phyloP scores from a whole-genome alignment of 31 red algal genomes.

The Porphyra umbilicalis region DNA sequence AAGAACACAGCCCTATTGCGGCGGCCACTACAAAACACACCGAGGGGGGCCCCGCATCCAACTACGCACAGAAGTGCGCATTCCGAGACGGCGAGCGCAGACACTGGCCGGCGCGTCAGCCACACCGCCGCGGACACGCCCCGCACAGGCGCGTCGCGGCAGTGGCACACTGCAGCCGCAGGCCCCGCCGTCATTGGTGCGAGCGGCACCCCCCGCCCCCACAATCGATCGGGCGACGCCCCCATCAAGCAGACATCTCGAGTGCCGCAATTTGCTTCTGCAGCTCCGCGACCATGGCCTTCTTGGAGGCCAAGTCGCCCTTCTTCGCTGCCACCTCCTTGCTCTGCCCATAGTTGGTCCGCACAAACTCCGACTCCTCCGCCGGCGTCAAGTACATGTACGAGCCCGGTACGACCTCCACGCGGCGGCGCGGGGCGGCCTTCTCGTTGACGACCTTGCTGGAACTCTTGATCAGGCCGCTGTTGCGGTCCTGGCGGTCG shows the following conservation, averaged over 20 bases:
- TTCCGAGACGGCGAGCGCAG: no score
- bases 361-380: conserved; percentile 10
- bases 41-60: no score
- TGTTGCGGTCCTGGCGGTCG: conserved; percentile 15
- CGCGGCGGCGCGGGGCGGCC: conserved; percentile 20
- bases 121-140: no score
- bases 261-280: not conserved
- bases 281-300: not conserved
- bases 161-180: no score
- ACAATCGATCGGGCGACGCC: no score
- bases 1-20: no score
- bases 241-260: not conserved
- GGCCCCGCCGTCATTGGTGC: no score
- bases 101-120: no score
- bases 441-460: conserved; percentile 25
- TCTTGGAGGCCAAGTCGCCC: not conserved
- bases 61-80: no score
- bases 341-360: conserved; percentile 1
- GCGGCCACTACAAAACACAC: no score
- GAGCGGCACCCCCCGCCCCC: no score
- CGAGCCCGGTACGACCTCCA: conserved; percentile 42
- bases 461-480: not conserved
- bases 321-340: not conserved
- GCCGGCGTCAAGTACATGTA: conserved; percentile 60
- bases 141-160: no score